Base-by-base conservation (phyloP, 495 filamentous ascomycete species). In the Bathelium albidoporum region DNA sequence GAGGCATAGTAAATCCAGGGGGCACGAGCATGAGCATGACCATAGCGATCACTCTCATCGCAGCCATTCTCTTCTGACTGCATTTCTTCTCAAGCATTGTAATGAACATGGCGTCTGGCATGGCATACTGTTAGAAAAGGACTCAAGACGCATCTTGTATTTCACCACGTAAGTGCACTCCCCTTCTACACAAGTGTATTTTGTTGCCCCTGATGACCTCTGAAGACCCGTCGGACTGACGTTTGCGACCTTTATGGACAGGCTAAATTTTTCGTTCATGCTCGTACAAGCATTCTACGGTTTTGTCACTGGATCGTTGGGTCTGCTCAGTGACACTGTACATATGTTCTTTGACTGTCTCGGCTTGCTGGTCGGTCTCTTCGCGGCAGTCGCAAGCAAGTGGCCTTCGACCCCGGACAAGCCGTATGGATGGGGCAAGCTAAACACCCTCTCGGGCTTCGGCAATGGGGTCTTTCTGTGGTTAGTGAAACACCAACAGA, bases 341-440 rank as follows among this genome's bases (percentile, higher is more conserved):
- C 94, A 99, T 75, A 99, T 99, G 94, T 95, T 99, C 72, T 99
- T 99, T 66, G 94, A 99, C 73, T 99, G 94, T 67, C 82, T 96
- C 16, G 94, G 94, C 22, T 81, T 99, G 24, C 86, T 88, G 1
- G 89, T 97, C 18, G 94, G 94, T 16, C 81, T 99, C 10, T 90
- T 90, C 68, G 94, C 94, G n/a, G 87, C 95, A 12, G 90, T 99
- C 14, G 93, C 95, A 81, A 95, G 90, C 71, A 97, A 97, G 74
- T 97, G 93, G 93, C 91, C 91, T 0, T 87, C 91, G 1, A 95
- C 85, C 70, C 78, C 85, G 65, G 75, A 87, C 22, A 97, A 96
- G 66, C 94, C 94, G 0, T 97, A 96, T 71, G 94, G 94, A 1
- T 94, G 95, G 73, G 91, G 92, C 59, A 99, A 97, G 74, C 89